Base-by-base conservation (phyloP, 2,329 filamentous ascomycete genomes). In the Zalaria obscura region DNA sequence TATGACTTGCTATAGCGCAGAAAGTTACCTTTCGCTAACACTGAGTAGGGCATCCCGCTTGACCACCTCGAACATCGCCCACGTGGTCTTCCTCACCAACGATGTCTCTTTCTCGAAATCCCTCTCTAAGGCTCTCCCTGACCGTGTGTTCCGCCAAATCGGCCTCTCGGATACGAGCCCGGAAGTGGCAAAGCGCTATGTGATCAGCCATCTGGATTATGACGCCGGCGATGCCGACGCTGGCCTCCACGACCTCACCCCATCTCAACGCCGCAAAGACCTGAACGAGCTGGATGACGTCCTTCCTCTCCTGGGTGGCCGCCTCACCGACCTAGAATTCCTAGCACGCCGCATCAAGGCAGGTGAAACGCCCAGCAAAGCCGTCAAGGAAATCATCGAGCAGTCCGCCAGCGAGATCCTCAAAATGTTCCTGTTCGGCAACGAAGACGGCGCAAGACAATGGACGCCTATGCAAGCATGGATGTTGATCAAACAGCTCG, bases 261-360 rank as follows among this genome's bases (percentile, higher is more conserved):
- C 67, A 4, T 66, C 65, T 18, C 60, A 73, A 48, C 55, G 60
- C 41, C 66, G 69, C 28, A 58, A 62, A 36, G 72, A 87, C 47
- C 66, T 91, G 5, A 59, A 62, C 1, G 83, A 88, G 47, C 72
- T 98, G 2, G 87, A 95, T 53, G 72, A 72, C 27, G 88, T 83
- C 50, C 93, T 96, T 48, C 73, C 78, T 27, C 73, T 79, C 0
- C 72, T 98, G 1, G 91, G 91, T 25, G 91, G 91, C 2, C 83
- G 91, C 3, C 72, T 98, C n/a, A 94, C 87, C 0, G 91, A 98
- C 55, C 78, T 98, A 18, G 89, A 96, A 56, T 93, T 91, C 55
- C 76, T 98, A 35, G 83, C 88, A n/a, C 78, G 89, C 31, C 75
- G 91, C 11, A 82, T 98, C 52, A 85, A 86, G 62, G 78, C 82